phyloP scores from a whole-genome alignment of 768 basidiomycete genomes.

The Phylloporus sp. region DNA sequence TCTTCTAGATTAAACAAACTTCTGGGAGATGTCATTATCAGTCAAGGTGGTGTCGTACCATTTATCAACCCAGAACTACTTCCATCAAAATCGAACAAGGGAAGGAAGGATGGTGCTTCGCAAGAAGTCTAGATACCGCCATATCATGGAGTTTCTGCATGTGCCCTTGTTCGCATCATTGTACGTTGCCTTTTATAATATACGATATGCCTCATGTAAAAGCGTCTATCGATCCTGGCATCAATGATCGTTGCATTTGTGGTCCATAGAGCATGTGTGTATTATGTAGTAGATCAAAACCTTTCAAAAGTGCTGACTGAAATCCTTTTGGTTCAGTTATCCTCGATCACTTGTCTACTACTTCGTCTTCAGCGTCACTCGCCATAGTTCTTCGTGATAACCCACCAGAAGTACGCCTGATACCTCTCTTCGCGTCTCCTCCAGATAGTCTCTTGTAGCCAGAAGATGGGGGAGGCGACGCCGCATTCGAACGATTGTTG shows the following conservation, averaged over 20 bases:
- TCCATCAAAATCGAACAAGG: slow-evolving; percentile 43
- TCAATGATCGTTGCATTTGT: background rate
- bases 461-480: slow-evolving; percentile 37
- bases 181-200: slow-evolving; percentile 25
- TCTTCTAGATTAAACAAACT: slow-evolving; percentile 49
- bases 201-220: slow-evolving; percentile 30
- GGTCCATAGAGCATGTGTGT: background rate
- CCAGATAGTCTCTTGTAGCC: slow-evolving; percentile 47
- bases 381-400: slow-evolving; percentile 77
- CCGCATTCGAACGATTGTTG: slow-evolving; percentile 44
- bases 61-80: slow-evolving; percentile 52
- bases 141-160: background rate
- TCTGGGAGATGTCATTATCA: slow-evolving; percentile 62
- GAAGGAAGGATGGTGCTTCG: slow-evolving; percentile 47
- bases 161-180: slow-evolving; percentile 19
- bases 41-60: slow-evolving; percentile 74
- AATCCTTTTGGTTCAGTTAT: background rate
- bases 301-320: background rate
- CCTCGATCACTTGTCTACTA: slow-evolving; percentile 37
- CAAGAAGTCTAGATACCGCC: slow-evolving; percentile 42
- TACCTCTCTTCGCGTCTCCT: slow-evolving; percentile 33
- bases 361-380: slow-evolving; percentile 78
- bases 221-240: no score
- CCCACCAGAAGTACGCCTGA: slow-evolving; percentile 44
- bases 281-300: background rate